Evolutionary conservation across 2,329 filamentous ascomycete genomes (phyloP).

Genomic region (Coniochaeta pulveracea): DNA sequence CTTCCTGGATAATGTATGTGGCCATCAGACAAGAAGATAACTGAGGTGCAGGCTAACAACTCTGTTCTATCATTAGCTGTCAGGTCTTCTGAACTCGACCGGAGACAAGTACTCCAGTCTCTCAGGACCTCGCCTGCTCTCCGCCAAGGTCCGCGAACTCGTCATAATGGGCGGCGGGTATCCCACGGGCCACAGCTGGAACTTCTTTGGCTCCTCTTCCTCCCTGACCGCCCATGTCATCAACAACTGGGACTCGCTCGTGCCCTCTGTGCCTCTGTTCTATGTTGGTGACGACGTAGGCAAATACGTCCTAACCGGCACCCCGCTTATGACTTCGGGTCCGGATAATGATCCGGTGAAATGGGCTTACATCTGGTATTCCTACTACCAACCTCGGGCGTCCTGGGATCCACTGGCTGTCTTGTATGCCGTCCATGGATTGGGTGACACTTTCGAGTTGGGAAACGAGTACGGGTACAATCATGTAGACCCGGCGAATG

Average conservation of each 20-base stretch:
- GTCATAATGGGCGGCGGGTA: constrained; percentile 41
- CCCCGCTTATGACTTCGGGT: constrained; percentile 18
- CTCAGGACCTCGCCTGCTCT: constrained; percentile 26
- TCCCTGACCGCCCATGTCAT: constrained; percentile 28
- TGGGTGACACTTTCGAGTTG: constrained; percentile 22
- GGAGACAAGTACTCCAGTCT: constrained; percentile 26
- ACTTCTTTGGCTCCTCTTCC: constrained; percentile 32
- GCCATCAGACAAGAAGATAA: constrained; percentile 13
- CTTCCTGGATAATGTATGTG: constrained; percentile 29
- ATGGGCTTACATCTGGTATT: constrained; percentile 28
- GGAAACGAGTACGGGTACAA: constrained; percentile 28
- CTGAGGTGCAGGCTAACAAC: not conserved
- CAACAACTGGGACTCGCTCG: constrained; percentile 26
- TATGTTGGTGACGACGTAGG: constrained; percentile 34
- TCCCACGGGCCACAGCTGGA: constrained; percentile 33
- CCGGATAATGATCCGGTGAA: constrained; percentile 21
- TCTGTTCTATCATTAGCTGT: constrained; percentile 18
- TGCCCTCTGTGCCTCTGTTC: constrained; percentile 18
- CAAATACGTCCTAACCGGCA: constrained; percentile 26
- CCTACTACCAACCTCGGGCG: constrained; percentile 18
- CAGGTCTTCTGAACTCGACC: constrained; percentile 31
- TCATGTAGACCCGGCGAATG: constrained; percentile 22
- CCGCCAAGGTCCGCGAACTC: constrained; percentile 32
- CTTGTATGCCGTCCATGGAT: constrained; percentile 25
- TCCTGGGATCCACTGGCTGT: constrained; percentile 32